Evolutionary conservation across 768 basidiomycete species (phyloP).

Genomic region (Paxillus ammoniavirescens): DNA sequence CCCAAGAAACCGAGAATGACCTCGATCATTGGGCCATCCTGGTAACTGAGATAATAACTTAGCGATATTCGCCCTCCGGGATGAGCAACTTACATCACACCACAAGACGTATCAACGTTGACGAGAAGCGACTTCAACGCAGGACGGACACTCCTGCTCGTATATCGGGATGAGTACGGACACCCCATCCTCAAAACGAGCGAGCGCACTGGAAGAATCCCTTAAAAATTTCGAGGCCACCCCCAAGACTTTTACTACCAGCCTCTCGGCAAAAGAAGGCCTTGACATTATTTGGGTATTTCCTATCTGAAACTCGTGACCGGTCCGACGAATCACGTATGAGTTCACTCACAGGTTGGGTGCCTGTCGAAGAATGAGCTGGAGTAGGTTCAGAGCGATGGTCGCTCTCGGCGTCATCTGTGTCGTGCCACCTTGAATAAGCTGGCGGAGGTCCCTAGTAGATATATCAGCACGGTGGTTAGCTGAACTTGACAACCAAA

Average conservation of each 20-base stretch:
- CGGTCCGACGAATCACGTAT: background rate
- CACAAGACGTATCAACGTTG: constrained; percentile 46
- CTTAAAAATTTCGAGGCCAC: constrained; percentile 42
- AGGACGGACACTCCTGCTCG: constrained; percentile 45
- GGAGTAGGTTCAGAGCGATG: constrained; percentile 45
- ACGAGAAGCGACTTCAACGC: constrained; percentile 38
- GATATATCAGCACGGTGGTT: background rate
- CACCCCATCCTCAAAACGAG: background rate
- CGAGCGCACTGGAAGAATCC: constrained; percentile 51
- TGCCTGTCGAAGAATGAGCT: constrained; percentile 48
- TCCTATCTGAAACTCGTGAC: constrained; percentile 24
- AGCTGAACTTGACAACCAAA: background rate
- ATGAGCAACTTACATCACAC: constrained; percentile 38
- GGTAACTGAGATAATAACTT: constrained; percentile 19
- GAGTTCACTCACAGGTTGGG: constrained; percentile 40
- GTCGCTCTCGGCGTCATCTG: constrained; percentile 27
- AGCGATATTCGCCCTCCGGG: background rate
- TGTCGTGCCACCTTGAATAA: constrained; percentile 23
- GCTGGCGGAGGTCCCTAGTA: constrained; percentile 23
- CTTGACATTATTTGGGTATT: constrained; percentile 43
- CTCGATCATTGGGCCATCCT: constrained; percentile 23
- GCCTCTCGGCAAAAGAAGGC: constrained; percentile 43
- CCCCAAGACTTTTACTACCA: constrained; percentile 24
- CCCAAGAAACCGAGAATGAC: constrained; percentile 32
- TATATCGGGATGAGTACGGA: background rate